Base-by-base conservation (phyloP, 179 eudicot genomes). In the Drosera spatulata region DNA sequence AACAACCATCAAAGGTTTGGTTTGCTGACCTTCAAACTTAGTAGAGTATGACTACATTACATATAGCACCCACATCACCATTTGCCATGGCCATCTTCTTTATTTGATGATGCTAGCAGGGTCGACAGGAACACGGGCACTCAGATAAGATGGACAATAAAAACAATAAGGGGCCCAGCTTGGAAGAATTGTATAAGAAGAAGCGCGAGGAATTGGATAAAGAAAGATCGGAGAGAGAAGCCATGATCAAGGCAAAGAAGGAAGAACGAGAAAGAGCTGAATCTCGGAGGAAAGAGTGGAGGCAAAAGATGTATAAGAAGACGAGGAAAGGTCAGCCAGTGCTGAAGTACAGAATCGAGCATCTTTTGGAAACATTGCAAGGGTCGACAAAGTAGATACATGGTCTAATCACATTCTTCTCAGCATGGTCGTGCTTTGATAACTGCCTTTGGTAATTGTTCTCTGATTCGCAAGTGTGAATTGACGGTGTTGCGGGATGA, bases 251-350 rank as follows among this genome's bases (percentile, higher is more conserved):
- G 66, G 87, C 79, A 39, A 88, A 76, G 73, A 80, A 73, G 62
- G 84, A 80, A 70, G 79, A 70, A 62, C 85, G 71, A 61, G 82
- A 80, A 62, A 75, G 14, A 62, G 69, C 89, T 37, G 88, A 83
- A 63, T 74, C 85, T 50, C 82, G 83, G 54, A 80, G 98, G 73
- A 91, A 77, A 79, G 76, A 59, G 33, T 61, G 74, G 39, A 82
- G 73, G 67, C 87, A 68, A 71, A 91, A 84, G 63, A 91, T 91
- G 98, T 71, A 69, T n/a, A 91, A 88, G 66, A 85, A 74, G 78
- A 91, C 98, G n/a, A 79, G 71, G 72, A 79, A 65, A 59, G 98
- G 98, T 50, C 98, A 91, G 76, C 98, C 98, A 39, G 84, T 88
- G 53, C 82, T 88, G 96, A 91, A 85, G 75, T 85, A 91, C 82